Evolutionary conservation across 257 asterid genomes (phyloP).

Genomic region (Nicotiana knightiana): DNA sequence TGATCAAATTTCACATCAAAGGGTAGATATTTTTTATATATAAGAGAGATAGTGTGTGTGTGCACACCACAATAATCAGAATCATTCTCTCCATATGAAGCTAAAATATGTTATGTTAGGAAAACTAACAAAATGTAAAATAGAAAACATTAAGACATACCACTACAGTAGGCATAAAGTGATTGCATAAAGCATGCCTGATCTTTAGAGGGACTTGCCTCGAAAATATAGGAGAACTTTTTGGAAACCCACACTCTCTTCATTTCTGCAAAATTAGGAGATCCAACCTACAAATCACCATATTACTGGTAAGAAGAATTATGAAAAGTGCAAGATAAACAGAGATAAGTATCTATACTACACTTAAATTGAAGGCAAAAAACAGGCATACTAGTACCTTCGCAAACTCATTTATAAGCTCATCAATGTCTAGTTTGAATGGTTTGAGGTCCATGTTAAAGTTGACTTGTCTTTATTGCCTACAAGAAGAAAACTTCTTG

Average conservation of each 20-base stretch:
- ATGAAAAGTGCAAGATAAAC: neutral
- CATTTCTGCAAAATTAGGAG: conserved; percentile 56
- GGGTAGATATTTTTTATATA: neutral
- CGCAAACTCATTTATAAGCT: conserved; percentile 58
- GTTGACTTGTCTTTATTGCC: neutral
- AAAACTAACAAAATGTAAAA: neutral
- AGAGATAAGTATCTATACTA: neutral
- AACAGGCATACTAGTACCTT: conserved; percentile 31
- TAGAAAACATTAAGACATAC: conserved; percentile 27
- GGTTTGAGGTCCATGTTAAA: conserved; percentile 57
- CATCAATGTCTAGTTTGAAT: conserved; percentile 80
- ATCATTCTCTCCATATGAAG: neutral
- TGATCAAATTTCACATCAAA: neutral
- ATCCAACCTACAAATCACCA: conserved; percentile 38
- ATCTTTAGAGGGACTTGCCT: conserved; percentile 75
- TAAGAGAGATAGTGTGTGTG: neutral
- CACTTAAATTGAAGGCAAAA: neutral
- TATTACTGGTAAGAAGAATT: neutral
- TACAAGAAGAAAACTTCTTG: neutral
- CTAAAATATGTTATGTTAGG: neutral
- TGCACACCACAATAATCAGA: conserved; percentile 1
- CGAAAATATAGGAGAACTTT: conserved; percentile 70
- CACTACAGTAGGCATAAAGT: conserved; percentile 58
- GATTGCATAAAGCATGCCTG: conserved; percentile 89
- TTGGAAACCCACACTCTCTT: conserved; percentile 68